Conservation (phyloP, 768 basidiomycete species). For the Boletus subparvulus region DNA sequence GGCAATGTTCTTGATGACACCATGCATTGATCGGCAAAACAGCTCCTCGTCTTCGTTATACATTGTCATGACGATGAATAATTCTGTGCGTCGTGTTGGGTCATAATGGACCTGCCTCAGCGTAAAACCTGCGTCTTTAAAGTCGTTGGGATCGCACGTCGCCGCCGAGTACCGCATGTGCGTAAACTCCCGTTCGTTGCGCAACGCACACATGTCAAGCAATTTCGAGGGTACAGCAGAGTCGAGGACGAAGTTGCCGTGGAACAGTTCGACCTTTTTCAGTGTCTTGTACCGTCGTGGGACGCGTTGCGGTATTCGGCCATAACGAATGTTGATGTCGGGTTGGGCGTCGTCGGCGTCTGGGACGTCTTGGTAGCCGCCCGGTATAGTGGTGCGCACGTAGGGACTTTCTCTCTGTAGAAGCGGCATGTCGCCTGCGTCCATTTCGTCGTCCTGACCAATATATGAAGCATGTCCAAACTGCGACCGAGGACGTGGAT, state of each 20-base stretch:
- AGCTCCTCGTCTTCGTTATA: conserved; percentile 93
- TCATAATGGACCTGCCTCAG: conserved; percentile 90
- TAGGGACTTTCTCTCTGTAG: conserved; percentile 43
- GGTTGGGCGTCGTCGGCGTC: background rate
- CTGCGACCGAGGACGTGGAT: conserved; percentile 28
- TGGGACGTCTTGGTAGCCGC: too few species aligned
- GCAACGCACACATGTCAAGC: conserved; percentile 74
- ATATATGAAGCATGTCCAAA: conserved; percentile 37
- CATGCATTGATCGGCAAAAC: conserved; percentile 92
- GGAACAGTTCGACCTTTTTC: conserved; percentile 89
- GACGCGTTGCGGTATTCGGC: conserved; percentile 87
- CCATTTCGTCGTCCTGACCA: conserved; percentile 43
- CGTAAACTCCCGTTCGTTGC: conserved; percentile 86
- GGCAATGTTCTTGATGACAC: conserved; percentile 91
- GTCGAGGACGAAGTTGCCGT: conserved; percentile 93
- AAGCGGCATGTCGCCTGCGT: conserved; percentile 68
- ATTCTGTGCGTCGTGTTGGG: conserved; percentile 85
- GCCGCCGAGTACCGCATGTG: conserved; percentile 96
- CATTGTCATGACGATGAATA: conserved; percentile 99
- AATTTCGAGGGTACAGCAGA: conserved; percentile 89
- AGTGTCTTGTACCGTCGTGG: conserved; percentile 90
- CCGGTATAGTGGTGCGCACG: background rate
- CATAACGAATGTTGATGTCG: conserved; percentile 78
- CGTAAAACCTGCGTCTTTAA: conserved; percentile 77
- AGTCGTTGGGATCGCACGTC: conserved; percentile 95